Evolutionary conservation across 768 basidiomycete species (phyloP), one percentile per base, ranked within the genome.

Genomic region (Macrolepiota dolichaula): DNA sequence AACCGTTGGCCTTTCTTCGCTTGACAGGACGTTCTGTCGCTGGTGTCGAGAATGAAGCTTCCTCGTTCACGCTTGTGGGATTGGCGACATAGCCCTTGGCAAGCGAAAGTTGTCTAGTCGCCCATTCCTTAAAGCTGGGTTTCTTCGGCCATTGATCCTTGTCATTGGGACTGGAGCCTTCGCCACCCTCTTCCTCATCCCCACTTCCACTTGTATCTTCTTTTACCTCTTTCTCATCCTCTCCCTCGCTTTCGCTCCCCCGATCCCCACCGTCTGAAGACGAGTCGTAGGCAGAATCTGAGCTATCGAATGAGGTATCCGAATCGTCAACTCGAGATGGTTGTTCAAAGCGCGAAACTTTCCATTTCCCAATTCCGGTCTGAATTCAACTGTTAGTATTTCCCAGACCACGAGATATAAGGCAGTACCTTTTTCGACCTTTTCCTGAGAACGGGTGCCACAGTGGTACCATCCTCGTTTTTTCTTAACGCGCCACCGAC

Each of bases 101-200:
- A 36, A 72, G 63, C 54, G 78, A 85, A 55, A 92, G 79, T 69
- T 97, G 94, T 57, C 88, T 83, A 63, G 87, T 69, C 0, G 95
- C 96, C 96, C 96, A 97, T 42, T 87, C 80, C 71, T 97, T 97
- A 82, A 97, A 98, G 6, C 84, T 82, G 3, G 76, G 67, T 62
- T 79, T 85, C 66, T 74, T 79, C 53, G 13, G 63, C 25, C 25
- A 70, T 66, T 4, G 70, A 7, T 32, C 69, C 36, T 68, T 66
- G 4, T 57, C 47, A 46, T 64, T 66, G 10, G 67, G 64, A 32
- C 57, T 65, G 2, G 65, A 63, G 15, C 53, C 62, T 44, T 65
- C 57, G 22, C 62, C 66, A 19, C 63, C 66, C 15, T 65, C 66
- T 11, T 71, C 69, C 27, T 69, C 66, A 12, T 51, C 55, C 40